Evolutionary conservation across 192 early-diverging fungal genomes (phyloP).

Genomic region (Phycomyces nitens): DNA sequence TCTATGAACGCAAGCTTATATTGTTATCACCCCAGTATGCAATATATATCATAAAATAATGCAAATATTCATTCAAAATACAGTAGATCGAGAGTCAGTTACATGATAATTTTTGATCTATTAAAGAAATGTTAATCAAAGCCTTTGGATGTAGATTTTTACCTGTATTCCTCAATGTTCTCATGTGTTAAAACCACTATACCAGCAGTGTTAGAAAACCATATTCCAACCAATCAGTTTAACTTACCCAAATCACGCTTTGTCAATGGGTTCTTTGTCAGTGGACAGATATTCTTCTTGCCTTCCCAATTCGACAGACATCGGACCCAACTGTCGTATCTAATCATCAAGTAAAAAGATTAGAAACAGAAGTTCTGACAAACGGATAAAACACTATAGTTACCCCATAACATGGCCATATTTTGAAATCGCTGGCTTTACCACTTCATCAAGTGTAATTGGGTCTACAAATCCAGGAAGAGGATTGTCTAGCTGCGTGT

Average conservation of each 20-base stretch:
- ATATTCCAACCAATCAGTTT: not conserved
- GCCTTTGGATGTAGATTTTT: not conserved
- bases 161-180: slow-evolving; percentile 78
- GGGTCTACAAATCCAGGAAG: slow-evolving; percentile 91
- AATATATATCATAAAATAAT: no score
- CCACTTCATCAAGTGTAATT: slow-evolving; percentile 87
- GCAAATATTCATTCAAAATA: no score
- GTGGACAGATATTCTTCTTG: slow-evolving; percentile 86
- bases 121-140: not conserved
- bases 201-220: not conserved
- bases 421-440: slow-evolving; percentile 91
- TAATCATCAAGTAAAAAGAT: slow-evolving; percentile 6
- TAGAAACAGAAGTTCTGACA: slow-evolving; percentile 5
- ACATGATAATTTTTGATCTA: not conserved
- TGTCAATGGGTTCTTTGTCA: slow-evolving; percentile 90
- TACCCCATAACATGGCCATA: slow-evolving; percentile 91
- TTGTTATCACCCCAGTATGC: no score
- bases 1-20: no score
- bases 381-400: not conserved
- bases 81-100: not conserved
- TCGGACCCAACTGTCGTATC: slow-evolving; percentile 78
- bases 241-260: slow-evolving; percentile 78
- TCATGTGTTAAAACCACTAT: slow-evolving; percentile 66
- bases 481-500: slow-evolving; percentile 66
- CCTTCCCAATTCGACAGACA: slow-evolving; percentile 77